Percentiles rank a stretch among this genome's conserved stretches.
Evolutionary conservation across 225 moss, liverwort and hornwort species (phyloP).

Genomic region (Physcomitrium patens): DNA sequence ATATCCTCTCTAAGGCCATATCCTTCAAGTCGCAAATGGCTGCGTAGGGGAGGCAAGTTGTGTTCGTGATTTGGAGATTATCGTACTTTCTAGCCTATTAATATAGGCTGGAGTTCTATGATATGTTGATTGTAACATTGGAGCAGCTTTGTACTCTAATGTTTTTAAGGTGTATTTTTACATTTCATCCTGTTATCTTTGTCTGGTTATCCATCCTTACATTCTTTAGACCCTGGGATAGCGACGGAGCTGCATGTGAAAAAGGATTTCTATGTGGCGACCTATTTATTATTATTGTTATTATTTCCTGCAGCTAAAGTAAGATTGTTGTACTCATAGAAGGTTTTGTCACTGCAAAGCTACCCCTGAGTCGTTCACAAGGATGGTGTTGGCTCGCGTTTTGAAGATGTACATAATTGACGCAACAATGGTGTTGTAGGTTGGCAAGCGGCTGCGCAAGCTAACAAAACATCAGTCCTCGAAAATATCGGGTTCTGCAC

Average conservation of each 20-base stretch:
- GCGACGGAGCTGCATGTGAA: neutral
- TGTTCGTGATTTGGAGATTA: no score
- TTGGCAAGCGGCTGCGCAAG: slow-evolving; percentile 81
- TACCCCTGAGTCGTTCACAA: no score
- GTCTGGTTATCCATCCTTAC: neutral
- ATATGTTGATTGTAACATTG: no score
- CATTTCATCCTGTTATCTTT: neutral
- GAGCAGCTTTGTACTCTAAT: neutral
- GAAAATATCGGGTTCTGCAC: slow-evolving; percentile 65
- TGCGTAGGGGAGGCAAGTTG: neutral
- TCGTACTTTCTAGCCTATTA: no score
- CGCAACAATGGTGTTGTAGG: slow-evolving; percentile 40
- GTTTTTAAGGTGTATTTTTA: neutral
- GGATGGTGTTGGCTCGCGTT: neutral
- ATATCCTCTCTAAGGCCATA: neutral
- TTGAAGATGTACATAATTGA: neutral
- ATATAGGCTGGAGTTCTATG: no score
- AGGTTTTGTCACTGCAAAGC: neutral
- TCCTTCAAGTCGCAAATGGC: no score
- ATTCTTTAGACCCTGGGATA: neutral
- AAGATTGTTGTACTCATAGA: neutral
- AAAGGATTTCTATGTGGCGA: neutral
- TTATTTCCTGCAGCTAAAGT: neutral
- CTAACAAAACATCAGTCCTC: slow-evolving; percentile 75
- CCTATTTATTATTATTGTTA: neutral